Evolutionary conservation across 768 basidiomycete genomes (phyloP), one percentile per base, ranked within the genome.

Genomic region (Collybia sordida): DNA sequence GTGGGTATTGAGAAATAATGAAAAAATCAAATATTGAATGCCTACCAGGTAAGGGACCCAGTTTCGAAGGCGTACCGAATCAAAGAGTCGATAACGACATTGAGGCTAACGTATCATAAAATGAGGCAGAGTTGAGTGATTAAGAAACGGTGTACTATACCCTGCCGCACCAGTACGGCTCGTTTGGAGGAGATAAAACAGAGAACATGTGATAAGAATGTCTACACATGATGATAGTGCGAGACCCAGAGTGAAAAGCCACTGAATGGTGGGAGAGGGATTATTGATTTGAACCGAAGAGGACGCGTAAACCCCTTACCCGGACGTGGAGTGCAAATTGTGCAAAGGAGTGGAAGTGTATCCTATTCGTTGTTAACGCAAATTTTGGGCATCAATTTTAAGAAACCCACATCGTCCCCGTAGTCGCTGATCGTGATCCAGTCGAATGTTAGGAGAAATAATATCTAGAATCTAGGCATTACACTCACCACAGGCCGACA

Each of bases 1-100:
- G 36, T 52, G 4, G 42, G 38, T 15, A 23, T 24, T 6, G 31
- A n/a, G 19, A 3, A 6, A 31, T 23, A 14, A 19, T 23, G 21
- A 2, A 34, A 4, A 23, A 24, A 17, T 11, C 14, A 4, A 19
- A 14, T n/a, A 15, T 11, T 17, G 2, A 19, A 14, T n/a, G 11
- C 58, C 11, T 55, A 73, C 74, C 74, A 74, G n/a, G 80, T 81
- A 17, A 81, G 59, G 15, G 70, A 64, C 14, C 79, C 79, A 28
- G 74, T 81, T 57, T 82, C 80, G 48, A 81, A 77, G 0, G 78
- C 68, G 56, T 82, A 82, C 12, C 73, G 57, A 24, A 76, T 76
- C 21, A 80, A 63, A 1, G 72, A 60, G 39, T 79, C 69, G 44
- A 82, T 72, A 22, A 81, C 59, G 0, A 65, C 67, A 50, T 80